Base-by-base conservation (phyloP, 768 basidiomycete genomes). In the Mycena floridula region DNA sequence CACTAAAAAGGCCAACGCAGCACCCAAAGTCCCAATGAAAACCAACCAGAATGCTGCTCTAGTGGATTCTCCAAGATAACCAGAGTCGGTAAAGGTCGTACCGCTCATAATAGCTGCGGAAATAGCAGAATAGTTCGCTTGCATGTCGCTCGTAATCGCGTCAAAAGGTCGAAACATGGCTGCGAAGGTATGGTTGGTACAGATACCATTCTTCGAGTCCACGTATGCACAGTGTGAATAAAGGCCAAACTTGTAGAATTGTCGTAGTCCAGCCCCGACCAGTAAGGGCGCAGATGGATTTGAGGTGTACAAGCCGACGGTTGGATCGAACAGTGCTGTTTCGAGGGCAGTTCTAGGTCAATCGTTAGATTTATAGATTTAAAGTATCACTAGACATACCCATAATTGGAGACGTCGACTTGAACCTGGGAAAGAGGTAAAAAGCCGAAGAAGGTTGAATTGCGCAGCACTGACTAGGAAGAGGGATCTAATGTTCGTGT, bases 221-320 rank as follows among this genome's bases (percentile, higher is more conserved):
- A 83, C 66, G 53, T 82, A 89, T 54, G 73, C 88, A 53, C 89
- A 91, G 58, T 85, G 78, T 16, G 80, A 78, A 64, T 90, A 91
- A 21, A 91, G 67, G n/a, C 89, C 89, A 50, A 84, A 90, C 47
- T 79, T 67, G 65, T 91, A 91, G 47, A 70, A 62, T 58, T 81
- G 74, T 54, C 88, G 77, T 45, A 90, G 64, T 16, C 89, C 89
- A 12, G 68, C 65, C 37, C 67, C 55, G 39, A 63, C 57, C 39
- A 69, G 71, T 2, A 90, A 75, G 4, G 86, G 80, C 35, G 74
- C 71, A 25, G 77, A 76, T 20, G 78, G 68, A 58, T 89, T 82
- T 38, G 56, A 59, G n/a, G 85, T 77, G 61, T 87, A 87, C 11
- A 91, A 68, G 21, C 72, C 76, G 32, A 68, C 58, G 40, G 84